Base-by-base conservation (phyloP, 805 yeast genomes). In the Tetrapisispora nanseiensis region DNA sequence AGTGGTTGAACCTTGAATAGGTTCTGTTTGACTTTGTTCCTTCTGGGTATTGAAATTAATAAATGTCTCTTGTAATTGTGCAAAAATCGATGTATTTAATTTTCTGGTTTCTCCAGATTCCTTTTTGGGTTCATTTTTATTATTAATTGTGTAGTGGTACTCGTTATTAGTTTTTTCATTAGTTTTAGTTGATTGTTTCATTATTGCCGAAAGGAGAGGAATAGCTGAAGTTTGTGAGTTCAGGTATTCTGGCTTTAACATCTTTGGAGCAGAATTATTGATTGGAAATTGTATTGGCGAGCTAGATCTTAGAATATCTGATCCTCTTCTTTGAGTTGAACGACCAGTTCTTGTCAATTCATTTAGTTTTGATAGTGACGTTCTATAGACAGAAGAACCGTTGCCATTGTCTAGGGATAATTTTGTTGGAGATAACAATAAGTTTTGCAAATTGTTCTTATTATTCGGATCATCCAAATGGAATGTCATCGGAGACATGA, bases 321-420 rank as follows among this genome's bases (percentile, higher is more conserved):
- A 48, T 30, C 44, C 45, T 22, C 52, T 47, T 39, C 56, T 42
- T 36, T 47, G 48, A 31, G 50, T 46, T 2, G 48, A 43, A 16
- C 54, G 43, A 16, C 55, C 54, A 20, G 46, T 44, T 23, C 55
- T 44, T 8, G 56, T 51, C 28, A 45, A 30, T 35, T 57, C 59
- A 39, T 52, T 56, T 32, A 60, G 45, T 39, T 60, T 60, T 5
- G 65, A 60, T 13, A 60, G 49, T 3, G 65, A 60, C 4, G 65
- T 60, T 26, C 62, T 45, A 32, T 55, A 57, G 35, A 34, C 34
- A 10, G 43, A 40, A 12, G 33, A 22, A 23, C 39, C 37, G n/a
- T 39, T 31, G 7, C 29, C 39, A 12, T 31, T 47, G 19, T 56
- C 60, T 24, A 60, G 39, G 24, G 55, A 55, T 40, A 57, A 42